A percentile compares a stretch with the other conserved stretches of the same genome.
phyloP scores from a whole-genome alignment of 495 filamentous ascomycete species.

The Xylaria grammica region DNA sequence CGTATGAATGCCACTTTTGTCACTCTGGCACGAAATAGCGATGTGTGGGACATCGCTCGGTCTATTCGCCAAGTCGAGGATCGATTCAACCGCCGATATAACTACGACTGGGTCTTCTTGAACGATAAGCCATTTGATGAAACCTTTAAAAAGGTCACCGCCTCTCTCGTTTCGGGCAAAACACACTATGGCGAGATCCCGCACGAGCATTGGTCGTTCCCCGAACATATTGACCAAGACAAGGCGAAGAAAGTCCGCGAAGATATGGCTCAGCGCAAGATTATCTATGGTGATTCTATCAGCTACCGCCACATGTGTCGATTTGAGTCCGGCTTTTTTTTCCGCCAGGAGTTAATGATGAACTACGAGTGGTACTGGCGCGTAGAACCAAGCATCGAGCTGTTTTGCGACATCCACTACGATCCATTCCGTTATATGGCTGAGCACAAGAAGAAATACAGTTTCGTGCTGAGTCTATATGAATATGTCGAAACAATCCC shows the following conservation, averaged over 20 bases:
- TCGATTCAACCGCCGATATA: conserved; percentile 92
- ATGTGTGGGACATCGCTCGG: conserved; percentile 94
- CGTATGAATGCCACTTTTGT: conserved; percentile 97
- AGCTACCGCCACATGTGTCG: conserved; percentile 95
- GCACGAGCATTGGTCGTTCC: conserved; percentile 89
- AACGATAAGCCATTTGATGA: conserved; percentile 95
- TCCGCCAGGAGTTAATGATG: conserved; percentile 78
- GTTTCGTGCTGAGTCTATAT: conserved; percentile 86
- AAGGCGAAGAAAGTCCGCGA: conserved; percentile 80
- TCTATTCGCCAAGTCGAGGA: conserved; percentile 96
- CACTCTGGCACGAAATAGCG: conserved; percentile 87
- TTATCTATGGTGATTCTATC: conserved; percentile 93
- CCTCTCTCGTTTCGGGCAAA: conserved; percentile 84
- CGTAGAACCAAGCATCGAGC: conserved; percentile 86
- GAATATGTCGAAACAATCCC: conserved; percentile 97
- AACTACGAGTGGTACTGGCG: conserved; percentile 95
- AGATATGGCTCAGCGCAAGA: conserved; percentile 82
- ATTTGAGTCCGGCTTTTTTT: conserved; percentile 93
- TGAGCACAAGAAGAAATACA: conserved; percentile 89
- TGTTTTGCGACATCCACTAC: conserved; percentile 83
- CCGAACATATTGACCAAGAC: conserved; percentile 83
- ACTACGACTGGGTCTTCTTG: conserved; percentile 99
- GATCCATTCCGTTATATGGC: conserved; percentile 89
- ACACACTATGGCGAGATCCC: conserved; percentile 87
- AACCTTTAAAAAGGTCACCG: conserved; percentile 89